A percentile compares a stretch with the other conserved stretches of the same genome.
These are phyloP conservation scores for Naegleria gruberi DNA, from an alignment of 208 protist genomes.

Conservation along the genomic window DNA sequence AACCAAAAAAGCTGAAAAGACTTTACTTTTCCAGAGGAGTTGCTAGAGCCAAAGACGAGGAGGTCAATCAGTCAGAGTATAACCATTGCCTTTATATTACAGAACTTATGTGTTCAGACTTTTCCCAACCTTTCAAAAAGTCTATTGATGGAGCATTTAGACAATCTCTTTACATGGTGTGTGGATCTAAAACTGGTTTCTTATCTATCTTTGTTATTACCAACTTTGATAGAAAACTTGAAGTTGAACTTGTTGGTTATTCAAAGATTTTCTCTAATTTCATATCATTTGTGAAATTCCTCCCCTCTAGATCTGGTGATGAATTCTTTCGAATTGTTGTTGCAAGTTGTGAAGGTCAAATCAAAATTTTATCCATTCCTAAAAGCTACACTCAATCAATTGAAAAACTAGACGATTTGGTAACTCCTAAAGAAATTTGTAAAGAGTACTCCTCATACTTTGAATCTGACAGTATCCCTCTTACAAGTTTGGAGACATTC, in stretches of 20 bases:
- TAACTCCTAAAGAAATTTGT: neutral
- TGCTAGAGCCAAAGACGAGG: neutral
- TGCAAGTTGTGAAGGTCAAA: neutral
- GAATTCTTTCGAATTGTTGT: neutral
- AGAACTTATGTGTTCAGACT: neutral
- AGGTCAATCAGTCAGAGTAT: neutral
- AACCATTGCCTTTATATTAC: neutral
- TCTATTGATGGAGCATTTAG: neutral
- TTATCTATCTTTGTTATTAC: neutral
- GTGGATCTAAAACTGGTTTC: neutral
- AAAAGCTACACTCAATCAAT: neutral
- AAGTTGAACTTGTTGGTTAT: neutral
- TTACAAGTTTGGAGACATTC: neutral
- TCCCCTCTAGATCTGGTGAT: neutral
- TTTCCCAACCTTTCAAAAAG: neutral
- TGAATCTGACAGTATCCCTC: neutral
- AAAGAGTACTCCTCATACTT: neutral
- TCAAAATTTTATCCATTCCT: neutral
- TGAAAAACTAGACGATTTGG: neutral
- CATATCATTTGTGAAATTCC: neutral
- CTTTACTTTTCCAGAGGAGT: neutral
- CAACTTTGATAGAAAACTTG: neutral
- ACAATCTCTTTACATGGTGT: neutral
- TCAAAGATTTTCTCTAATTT: neutral
- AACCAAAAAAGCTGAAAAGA: neutral